These are phyloP conservation scores for Emmonsia crescens DNA, from an alignment of 2,329 filamentous ascomycete species.

Conservation along the genomic window DNA sequence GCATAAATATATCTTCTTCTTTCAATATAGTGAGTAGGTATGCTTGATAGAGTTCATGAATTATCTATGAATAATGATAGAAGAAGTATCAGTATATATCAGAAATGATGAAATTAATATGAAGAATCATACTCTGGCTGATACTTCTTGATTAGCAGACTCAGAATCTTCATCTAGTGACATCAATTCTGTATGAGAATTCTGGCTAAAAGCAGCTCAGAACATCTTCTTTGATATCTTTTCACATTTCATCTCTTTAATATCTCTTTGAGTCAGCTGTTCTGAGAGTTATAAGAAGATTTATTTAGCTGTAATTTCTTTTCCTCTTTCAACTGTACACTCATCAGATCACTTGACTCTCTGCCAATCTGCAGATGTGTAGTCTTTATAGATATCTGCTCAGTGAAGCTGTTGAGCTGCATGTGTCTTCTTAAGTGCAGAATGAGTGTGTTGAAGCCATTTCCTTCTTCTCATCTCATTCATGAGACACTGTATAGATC, in stretches of 20 bases:
- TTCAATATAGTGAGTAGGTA: not conserved
- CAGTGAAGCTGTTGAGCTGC: not conserved
- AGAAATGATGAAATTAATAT: no score
- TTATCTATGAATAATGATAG: conserved; percentile 4
- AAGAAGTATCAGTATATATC: not conserved
- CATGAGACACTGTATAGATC: not conserved
- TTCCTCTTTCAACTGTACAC: conserved; percentile 8
- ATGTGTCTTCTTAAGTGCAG: not conserved
- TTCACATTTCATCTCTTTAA: conserved; percentile 7
- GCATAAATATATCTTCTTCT: conserved; percentile 8
- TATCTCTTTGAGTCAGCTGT: not conserved
- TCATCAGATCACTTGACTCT: conserved; percentile 2
- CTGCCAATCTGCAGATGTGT: not conserved
- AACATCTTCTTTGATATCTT: conserved; percentile 5
- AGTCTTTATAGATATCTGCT: not conserved
- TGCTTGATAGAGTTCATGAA: not conserved
- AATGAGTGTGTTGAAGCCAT: not conserved
- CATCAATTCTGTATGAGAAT: conserved; percentile 1
- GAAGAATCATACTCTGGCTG: not conserved
- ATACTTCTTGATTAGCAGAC: not conserved
- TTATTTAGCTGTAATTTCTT: not conserved
- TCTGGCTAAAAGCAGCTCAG: conserved; percentile 5
- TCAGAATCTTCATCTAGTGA: conserved; percentile 3
- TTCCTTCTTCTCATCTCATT: not conserved
- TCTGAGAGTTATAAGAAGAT: conserved; percentile 1